Conservation (phyloP, 495 filamentous ascomycete genomes). For the Penicillium coffeae region DNA sequence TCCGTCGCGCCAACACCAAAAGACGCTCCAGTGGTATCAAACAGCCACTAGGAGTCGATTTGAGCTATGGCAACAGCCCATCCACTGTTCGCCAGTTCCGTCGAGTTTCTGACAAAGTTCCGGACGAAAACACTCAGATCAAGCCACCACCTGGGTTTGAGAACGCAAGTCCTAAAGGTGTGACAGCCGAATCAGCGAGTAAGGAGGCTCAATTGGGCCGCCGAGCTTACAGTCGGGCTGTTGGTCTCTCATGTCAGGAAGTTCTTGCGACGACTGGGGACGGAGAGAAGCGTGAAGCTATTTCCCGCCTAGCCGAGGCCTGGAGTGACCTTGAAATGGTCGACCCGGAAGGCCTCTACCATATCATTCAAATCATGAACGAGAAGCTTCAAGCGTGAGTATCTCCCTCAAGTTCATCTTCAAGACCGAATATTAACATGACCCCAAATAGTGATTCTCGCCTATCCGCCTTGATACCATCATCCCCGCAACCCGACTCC, state of each 20-base stretch:
- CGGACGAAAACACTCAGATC: conserved; percentile 29
- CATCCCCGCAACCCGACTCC: conserved; percentile 37
- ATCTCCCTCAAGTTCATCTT: too few species aligned
- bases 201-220: conserved; percentile 80
- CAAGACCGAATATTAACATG: conserved; percentile 1
- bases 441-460: conserved; percentile 51
- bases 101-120: conserved; percentile 70
- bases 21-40: conserved; percentile 57
- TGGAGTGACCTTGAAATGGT: conserved; percentile 79
- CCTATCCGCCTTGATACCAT: conserved; percentile 45
- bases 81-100: conserved; percentile 89
- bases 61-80: conserved; percentile 84
- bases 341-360: conserved; percentile 87
- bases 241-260: conserved; percentile 80
- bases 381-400: conserved; percentile 52
- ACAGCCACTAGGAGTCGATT: conserved; percentile 75
- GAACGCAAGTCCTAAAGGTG: conserved; percentile 38
- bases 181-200: conserved; percentile 40
- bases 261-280: conserved; percentile 73
- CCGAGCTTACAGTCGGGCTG: conserved; percentile 69
- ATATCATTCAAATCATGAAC: conserved; percentile 70
- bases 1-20: conserved; percentile 43
- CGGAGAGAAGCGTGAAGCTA: conserved; percentile 71
- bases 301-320: conserved; percentile 75
- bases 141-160: conserved; percentile 34